Evolutionary conservation across 2,329 filamentous ascomycete genomes (phyloP).

Genomic region (Hymenoscyphus fraxineus): DNA sequence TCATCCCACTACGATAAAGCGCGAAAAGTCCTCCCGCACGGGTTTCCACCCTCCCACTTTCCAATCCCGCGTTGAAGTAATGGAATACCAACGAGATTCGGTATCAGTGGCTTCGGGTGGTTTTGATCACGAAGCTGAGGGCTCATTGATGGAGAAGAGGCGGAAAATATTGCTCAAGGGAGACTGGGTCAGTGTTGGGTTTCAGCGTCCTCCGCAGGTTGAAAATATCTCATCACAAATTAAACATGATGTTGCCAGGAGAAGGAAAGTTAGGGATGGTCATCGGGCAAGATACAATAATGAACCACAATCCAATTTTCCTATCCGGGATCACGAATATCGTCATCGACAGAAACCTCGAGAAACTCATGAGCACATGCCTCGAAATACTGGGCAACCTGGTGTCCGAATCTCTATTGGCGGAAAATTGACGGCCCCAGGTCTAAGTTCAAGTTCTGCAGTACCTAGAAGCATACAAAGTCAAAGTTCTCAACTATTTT

Average conservation of each 20-base stretch:
- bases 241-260: conserved; percentile 29
- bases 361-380: not conserved
- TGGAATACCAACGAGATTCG: conserved; percentile 11
- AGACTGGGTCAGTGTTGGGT: conserved; percentile 33
- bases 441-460: conserved; percentile 27
- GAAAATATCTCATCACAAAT: conserved; percentile 22
- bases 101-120: conserved; percentile 7
- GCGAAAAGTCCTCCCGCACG: conserved; percentile 18
- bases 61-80: conserved; percentile 18
- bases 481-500: conserved; percentile 6
- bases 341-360: not conserved
- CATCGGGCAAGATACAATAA: conserved; percentile 25
- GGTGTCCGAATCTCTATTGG: conserved; percentile 33
- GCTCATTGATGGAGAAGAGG: conserved; percentile 26
- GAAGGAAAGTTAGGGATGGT: conserved; percentile 24
- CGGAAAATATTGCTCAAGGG: conserved; percentile 28
- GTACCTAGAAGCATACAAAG: conserved; percentile 12
- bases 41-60: conserved; percentile 28
- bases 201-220: conserved; percentile 25
- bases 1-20: conserved; percentile 7
- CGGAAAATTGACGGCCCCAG: conserved; percentile 23
- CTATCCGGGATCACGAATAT: conserved; percentile 22
- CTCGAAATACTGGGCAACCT: conserved; percentile 7
- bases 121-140: conserved; percentile 11
- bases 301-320: conserved; percentile 16